Conservation (phyloP, 192 early-diverging fungal genomes). For the Rhizophagus clarus region DNA sequence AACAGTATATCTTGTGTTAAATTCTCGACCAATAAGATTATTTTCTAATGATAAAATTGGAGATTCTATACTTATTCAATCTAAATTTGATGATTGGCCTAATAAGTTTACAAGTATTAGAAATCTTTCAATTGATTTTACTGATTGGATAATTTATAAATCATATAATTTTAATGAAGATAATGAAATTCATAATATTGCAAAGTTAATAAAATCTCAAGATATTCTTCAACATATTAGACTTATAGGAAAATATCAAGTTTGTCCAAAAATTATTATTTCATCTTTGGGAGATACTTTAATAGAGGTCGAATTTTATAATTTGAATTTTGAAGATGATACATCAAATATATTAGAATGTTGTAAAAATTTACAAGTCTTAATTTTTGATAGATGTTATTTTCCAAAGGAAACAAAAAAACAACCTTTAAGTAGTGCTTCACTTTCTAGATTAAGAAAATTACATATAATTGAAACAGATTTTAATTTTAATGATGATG, state of each 20-base stretch:
- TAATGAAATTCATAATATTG: neutral
- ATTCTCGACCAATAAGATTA: neutral
- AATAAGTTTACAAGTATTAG: neutral
- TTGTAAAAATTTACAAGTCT: neutral
- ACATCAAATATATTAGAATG: neutral
- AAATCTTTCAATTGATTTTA: neutral
- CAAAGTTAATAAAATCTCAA: neutral
- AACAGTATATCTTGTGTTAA: neutral
- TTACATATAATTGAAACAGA: neutral
- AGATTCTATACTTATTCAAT: neutral
- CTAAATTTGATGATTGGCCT: neutral
- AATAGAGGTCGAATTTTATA: neutral
- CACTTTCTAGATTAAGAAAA: neutral
- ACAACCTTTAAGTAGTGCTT: neutral
- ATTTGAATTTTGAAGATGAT: neutral
- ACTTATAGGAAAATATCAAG: neutral
- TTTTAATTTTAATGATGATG: neutral
- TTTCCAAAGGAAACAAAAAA: neutral
- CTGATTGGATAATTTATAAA: neutral
- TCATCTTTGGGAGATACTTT: neutral
- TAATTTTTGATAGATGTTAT: neutral
- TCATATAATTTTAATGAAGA: neutral
- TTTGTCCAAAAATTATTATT: neutral
- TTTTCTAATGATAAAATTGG: neutral
- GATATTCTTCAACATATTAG: neutral